Conservation (phyloP, 768 basidiomycete species). For the Chlorophyllum brunneum region DNA sequence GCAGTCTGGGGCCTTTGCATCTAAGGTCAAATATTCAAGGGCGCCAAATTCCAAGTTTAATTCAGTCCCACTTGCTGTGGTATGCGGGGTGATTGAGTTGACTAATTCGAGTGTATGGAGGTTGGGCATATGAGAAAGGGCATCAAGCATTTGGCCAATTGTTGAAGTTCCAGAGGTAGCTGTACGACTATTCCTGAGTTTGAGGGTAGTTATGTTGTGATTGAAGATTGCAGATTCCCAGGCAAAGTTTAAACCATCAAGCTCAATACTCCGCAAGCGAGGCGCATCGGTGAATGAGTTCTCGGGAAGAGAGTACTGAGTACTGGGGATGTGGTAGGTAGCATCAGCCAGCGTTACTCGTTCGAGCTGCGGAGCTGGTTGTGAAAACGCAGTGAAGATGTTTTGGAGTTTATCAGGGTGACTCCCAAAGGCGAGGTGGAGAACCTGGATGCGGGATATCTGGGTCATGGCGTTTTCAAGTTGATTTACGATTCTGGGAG, state of each 20-base stretch:
- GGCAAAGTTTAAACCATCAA: conserved; percentile 1
- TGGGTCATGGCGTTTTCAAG: conserved; percentile 19
- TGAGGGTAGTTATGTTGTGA: conserved; percentile 4
- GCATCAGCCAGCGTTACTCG: neutral
- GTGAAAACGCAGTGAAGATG: neutral
- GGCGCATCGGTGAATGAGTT: conserved; percentile 2
- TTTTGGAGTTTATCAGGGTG: neutral
- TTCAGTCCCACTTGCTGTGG: neutral
- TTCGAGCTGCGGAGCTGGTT: conserved; percentile 6
- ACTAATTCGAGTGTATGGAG: conserved; percentile 2
- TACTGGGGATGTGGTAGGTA: neutral
- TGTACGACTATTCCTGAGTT: neutral
- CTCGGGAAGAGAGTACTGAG: neutral
- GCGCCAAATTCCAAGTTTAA: neutral
- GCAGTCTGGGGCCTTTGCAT: neutral
- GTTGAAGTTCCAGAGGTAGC: neutral
- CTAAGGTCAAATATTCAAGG: neutral
- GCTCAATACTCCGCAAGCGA: neutral
- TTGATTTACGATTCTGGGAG: conserved; percentile 21
- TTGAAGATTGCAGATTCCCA: conserved; percentile 9
- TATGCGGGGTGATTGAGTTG: neutral
- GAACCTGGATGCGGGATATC: conserved; percentile 27
- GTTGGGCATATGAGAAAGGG: neutral
- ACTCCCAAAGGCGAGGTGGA: conserved; percentile 24
- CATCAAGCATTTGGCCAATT: conserved; percentile 2